Percentiles rank a stretch among this genome's conserved stretches.
phyloP scores from a whole-genome alignment of 164 flowering plant genomes.

The Liquidambar formosana region DNA sequence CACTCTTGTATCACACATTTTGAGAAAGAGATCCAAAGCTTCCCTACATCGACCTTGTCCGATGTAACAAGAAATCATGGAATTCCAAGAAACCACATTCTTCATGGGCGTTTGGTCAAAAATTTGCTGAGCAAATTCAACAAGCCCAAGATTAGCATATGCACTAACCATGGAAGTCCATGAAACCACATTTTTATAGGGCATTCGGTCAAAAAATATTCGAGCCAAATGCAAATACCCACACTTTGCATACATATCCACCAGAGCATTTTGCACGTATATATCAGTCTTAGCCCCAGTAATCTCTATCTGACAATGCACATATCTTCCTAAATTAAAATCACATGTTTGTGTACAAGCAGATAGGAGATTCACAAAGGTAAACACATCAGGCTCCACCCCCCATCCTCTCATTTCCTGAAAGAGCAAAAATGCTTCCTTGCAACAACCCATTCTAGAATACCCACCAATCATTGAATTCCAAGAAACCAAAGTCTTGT shows the following conservation, averaged over 20 bases:
- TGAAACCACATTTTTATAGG: slow-evolving; percentile 47
- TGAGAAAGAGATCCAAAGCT: slow-evolving; percentile 34
- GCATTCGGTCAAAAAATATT: slow-evolving; percentile 34
- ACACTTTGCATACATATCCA: slow-evolving; percentile 57
- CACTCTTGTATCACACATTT: slow-evolving; percentile 32
- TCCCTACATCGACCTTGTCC: slow-evolving; percentile 30
- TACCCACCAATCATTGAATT: slow-evolving; percentile 60
- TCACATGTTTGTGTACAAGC: slow-evolving; percentile 36
- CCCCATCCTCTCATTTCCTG: slow-evolving; percentile 34
- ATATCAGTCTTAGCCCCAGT: slow-evolving; percentile 38
- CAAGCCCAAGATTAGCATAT: slow-evolving; percentile 38
- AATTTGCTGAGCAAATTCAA: slow-evolving; percentile 30
- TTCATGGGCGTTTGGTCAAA: slow-evolving; percentile 50
- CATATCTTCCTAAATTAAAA: slow-evolving; percentile 32
- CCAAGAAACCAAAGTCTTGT: slow-evolving; percentile 54
- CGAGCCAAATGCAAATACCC: slow-evolving; percentile 35
- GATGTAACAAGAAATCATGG: slow-evolving; percentile 43
- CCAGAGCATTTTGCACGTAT: slow-evolving; percentile 41
- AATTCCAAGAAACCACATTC: slow-evolving; percentile 57
- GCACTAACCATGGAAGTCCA: slow-evolving; percentile 58
- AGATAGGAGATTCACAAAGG: slow-evolving; percentile 48
- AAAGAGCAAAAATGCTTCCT: slow-evolving; percentile 42
- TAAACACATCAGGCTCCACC: slow-evolving; percentile 39
- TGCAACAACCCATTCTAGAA: slow-evolving; percentile 27
- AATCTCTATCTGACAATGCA: slow-evolving; percentile 43